These are phyloP conservation scores for Ophidiomyces ophidiicola DNA, from an alignment of 2,329 filamentous ascomycete species.

Conservation along the genomic window DNA sequence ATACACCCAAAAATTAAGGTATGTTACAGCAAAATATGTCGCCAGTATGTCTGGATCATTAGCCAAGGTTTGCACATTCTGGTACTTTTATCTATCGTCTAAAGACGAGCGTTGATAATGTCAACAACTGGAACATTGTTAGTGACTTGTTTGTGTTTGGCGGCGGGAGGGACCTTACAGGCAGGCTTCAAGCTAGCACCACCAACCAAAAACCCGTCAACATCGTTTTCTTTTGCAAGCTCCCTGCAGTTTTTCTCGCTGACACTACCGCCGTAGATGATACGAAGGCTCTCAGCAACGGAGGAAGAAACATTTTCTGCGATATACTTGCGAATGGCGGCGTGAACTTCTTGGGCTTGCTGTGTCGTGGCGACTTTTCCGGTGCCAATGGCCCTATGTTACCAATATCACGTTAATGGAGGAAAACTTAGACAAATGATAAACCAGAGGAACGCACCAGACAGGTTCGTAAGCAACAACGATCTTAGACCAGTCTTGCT, in stretches of 20 bases:
- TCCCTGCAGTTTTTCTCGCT: constrained; percentile 97
- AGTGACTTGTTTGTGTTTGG: not conserved
- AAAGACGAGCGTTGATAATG: constrained; percentile 53
- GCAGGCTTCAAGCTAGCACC: constrained; percentile 95
- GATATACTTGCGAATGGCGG: constrained; percentile 82
- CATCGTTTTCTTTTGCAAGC: constrained; percentile 80
- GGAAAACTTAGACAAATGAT: not conserved
- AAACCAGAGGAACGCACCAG: constrained; percentile 48
- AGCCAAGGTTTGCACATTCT: not conserved
- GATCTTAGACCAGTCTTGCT: constrained; percentile 82
- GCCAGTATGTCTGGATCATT: not conserved
- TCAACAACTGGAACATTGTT: constrained; percentile 43
- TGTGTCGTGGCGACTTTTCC: constrained; percentile 81
- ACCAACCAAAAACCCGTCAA: constrained; percentile 95
- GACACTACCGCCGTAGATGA: constrained; percentile 94
- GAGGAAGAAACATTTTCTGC: constrained; percentile 58
- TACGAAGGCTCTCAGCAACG: constrained; percentile 74
- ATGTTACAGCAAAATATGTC: constrained; percentile 9
- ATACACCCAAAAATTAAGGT: constrained; percentile 3
- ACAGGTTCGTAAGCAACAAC: constrained; percentile 98
- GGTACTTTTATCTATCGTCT: constrained; percentile 17
- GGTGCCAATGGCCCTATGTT: constrained; percentile 58
- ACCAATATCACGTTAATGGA: constrained; percentile 7
- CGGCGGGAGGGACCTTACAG: constrained; percentile 46
- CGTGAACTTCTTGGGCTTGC: constrained; percentile 90